Conservation (phyloP, 768 basidiomycete species). For the Flagelloscypha sp. region DNA sequence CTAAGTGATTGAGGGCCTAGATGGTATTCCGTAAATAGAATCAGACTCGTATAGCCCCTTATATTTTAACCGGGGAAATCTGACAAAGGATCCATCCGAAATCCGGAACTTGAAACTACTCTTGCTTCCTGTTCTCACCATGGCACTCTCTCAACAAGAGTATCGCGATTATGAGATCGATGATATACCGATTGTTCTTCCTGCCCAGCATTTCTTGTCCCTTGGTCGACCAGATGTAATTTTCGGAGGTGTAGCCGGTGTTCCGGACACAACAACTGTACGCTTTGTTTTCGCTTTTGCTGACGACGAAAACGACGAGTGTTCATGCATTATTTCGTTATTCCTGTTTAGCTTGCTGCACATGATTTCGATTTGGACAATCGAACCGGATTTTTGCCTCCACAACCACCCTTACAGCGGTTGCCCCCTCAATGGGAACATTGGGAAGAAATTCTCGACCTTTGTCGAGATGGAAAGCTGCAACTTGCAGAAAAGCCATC, state of each 20-base stretch:
- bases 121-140: no score
- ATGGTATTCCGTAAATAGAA: no score
- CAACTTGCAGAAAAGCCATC: constrained; percentile 51
- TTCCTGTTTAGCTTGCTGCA: no score
- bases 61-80: no score
- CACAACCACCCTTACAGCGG: constrained; percentile 55
- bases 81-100: no score
- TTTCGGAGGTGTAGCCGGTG: constrained; percentile 15
- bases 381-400: constrained; percentile 87
- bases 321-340: constrained; percentile 8
- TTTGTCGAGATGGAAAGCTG: constrained; percentile 39
- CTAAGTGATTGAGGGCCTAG: no score
- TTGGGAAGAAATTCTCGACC: constrained; percentile 63
- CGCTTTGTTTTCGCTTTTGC: constrained; percentile 2
- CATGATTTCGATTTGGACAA: no score
- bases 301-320: background rate
- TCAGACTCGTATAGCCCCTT: no score
- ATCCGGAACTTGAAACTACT: no score
- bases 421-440: constrained; percentile 55
- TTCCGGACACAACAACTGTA: constrained; percentile 42
- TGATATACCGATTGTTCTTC: no score
- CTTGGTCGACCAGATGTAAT: constrained; percentile 25
- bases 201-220: constrained; percentile 25
- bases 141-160: no score
- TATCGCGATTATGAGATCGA: no score